phyloP scores from a whole-genome alignment of 1,284 basidiomycete genomes.

The Hypsizygus ulmarius region DNA sequence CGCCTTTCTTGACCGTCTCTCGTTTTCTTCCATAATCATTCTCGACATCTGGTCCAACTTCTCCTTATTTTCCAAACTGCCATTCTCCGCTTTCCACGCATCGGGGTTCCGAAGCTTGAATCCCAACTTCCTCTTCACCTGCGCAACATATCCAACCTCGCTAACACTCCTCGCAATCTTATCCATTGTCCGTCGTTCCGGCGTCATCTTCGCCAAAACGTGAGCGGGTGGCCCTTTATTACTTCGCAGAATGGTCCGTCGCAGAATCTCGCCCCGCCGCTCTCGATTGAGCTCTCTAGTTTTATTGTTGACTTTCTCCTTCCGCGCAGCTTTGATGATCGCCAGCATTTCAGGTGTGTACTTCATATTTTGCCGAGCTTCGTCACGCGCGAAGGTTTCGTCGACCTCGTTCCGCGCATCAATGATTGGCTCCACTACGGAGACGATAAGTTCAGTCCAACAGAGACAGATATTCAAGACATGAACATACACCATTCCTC shows the following conservation, averaged over 20 bases:
- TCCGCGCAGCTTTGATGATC: constrained; percentile 51
- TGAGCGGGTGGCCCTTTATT: constrained; percentile 60
- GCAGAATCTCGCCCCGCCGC: constrained; percentile 54
- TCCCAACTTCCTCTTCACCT: constrained; percentile 49
- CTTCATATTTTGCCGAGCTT: constrained; percentile 37
- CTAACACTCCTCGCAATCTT: constrained; percentile 48
- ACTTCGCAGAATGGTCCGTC: constrained; percentile 44
- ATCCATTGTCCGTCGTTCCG: constrained; percentile 44
- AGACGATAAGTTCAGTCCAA: constrained; percentile 1
- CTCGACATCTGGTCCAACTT: constrained; percentile 36
- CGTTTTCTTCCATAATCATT: constrained; percentile 40
- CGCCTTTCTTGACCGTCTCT: constrained; percentile 23
- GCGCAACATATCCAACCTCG: constrained; percentile 63
- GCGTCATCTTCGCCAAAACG: constrained; percentile 50
- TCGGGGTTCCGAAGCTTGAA: constrained; percentile 45
- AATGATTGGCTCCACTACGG: constrained; percentile 23
- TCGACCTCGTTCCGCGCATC: constrained; percentile 25
- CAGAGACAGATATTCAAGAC: constrained; percentile 2
- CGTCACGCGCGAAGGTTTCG: constrained; percentile 36
- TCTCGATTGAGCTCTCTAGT: constrained; percentile 58
- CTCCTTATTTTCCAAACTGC: constrained; percentile 33
- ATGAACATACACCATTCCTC: constrained; percentile 43
- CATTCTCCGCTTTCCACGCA: constrained; percentile 45
- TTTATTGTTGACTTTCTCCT: constrained; percentile 59
- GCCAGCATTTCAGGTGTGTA: constrained; percentile 49